Percentiles rank a stretch among this genome's conserved stretches.
Conservation (phyloP, 2,329 filamentous ascomycete genomes). For the Teratosphaeria nubilosa region DNA sequence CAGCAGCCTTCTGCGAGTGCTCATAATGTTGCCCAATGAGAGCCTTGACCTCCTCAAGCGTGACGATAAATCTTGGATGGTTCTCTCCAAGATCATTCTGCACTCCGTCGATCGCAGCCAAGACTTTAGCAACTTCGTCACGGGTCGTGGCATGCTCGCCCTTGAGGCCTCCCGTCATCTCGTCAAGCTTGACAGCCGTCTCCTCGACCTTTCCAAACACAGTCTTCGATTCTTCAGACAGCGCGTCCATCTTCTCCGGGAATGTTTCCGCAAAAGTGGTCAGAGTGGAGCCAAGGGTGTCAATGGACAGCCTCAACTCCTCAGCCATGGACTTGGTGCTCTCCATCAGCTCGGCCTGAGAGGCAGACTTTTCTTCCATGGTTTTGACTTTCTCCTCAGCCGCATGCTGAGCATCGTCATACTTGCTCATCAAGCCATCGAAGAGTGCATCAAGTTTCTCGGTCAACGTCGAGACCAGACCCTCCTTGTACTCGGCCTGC, state of each 20-base stretch:
- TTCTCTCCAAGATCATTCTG: conserved; percentile 72
- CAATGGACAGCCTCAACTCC: conserved; percentile 76
- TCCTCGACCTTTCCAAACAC: conserved; percentile 77
- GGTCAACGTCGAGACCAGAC: conserved; percentile 44
- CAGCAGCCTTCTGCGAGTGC: conserved; percentile 57
- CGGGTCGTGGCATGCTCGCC: conserved; percentile 74
- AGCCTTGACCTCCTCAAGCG: conserved; percentile 73
- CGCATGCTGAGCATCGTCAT: conserved; percentile 70
- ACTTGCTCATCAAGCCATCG: conserved; percentile 70
- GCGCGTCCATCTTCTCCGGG: conserved; percentile 60
- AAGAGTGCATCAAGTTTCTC: conserved; percentile 66
- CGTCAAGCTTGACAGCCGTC: conserved; percentile 64
- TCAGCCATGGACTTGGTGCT: conserved; percentile 72
- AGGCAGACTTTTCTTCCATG: conserved; percentile 61
- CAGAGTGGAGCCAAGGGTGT: conserved; percentile 63
- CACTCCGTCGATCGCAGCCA: conserved; percentile 62
- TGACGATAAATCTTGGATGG: conserved; percentile 78
- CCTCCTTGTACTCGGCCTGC: conserved; percentile 48
- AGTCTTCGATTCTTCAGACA: conserved; percentile 76
- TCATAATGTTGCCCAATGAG: conserved; percentile 82
- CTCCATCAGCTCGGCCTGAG: conserved; percentile 63
- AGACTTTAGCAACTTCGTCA: conserved; percentile 66
- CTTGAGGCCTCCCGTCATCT: conserved; percentile 62
- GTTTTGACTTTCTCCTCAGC: conserved; percentile 65
- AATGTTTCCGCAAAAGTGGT: conserved; percentile 43